Evolutionary conservation across 805 yeast species (phyloP).

Genomic region (Lipomyces yamadae): DNA sequence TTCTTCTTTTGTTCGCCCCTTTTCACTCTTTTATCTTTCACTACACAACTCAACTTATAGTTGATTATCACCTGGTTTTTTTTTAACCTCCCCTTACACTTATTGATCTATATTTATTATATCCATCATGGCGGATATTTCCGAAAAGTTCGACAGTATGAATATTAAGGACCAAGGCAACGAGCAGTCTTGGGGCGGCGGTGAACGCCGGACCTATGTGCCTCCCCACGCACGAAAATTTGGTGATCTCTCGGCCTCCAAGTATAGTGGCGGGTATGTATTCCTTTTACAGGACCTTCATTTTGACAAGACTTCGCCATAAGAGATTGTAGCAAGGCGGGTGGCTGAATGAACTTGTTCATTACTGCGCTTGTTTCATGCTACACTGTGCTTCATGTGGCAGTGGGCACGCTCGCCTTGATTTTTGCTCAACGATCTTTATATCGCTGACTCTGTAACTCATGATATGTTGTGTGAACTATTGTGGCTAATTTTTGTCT

Average conservation of each 20-base stretch:
- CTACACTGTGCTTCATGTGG: no score
- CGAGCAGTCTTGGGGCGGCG: conserved; percentile 11
- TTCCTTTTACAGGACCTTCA: not conserved
- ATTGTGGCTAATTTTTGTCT: not conserved
- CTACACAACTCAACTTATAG: conserved; percentile 7
- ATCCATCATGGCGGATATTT: conserved; percentile 37
- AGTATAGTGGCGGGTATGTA: conserved; percentile 17
- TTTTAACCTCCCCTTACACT: not conserved
- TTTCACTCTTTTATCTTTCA: conserved; percentile 5
- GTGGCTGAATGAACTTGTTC: not conserved
- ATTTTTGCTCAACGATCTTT: not conserved
- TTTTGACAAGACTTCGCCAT: not conserved
- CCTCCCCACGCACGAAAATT: conserved; percentile 56
- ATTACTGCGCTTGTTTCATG: not conserved
- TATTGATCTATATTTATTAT: conserved; percentile 9
- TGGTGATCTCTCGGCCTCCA: conserved; percentile 31
- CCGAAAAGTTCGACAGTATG: conserved; percentile 32
- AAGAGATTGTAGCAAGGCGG: not conserved
- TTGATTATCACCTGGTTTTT: not conserved
- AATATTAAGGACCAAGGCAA: conserved; percentile 26
- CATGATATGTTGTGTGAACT: not conserved
- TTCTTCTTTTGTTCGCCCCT: not conserved
- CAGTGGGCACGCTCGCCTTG: no score
- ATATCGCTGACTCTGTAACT: not conserved
- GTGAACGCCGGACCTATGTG: conserved; percentile 49